These are phyloP conservation scores for Penicillium fuscoglaucum DNA, from an alignment of 2,329 filamentous ascomycete species.

Conservation along the genomic window DNA sequence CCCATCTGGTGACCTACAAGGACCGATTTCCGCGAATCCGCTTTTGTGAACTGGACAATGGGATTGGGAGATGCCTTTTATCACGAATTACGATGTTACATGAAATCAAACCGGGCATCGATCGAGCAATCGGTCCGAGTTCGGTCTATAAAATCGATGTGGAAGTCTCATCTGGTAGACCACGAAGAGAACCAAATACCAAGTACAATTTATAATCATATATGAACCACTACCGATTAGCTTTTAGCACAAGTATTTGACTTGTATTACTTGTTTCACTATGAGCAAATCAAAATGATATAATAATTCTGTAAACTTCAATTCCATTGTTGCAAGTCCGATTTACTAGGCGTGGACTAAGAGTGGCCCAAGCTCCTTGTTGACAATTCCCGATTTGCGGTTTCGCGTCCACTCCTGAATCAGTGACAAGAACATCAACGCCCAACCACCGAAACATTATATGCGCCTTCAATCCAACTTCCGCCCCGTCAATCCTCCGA, in stretches of 20 bases:
- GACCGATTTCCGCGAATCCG: not conserved
- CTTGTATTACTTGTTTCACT: not conserved
- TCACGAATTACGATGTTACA: not conserved
- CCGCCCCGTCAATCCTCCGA: conserved; percentile 12
- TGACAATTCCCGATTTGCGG: conserved; percentile 34
- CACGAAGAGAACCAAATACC: not conserved
- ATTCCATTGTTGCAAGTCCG: not conserved
- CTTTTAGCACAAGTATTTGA: not conserved
- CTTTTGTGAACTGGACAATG: not conserved
- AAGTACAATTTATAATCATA: not conserved
- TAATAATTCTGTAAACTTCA: not conserved
- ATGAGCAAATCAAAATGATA: not conserved
- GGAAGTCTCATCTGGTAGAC: not conserved
- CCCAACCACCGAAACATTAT: conserved; percentile 13
- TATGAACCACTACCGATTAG: not conserved
- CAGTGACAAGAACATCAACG: conserved; percentile 14
- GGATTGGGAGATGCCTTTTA: not conserved
- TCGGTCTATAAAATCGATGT: not conserved
- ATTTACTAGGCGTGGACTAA: conserved; percentile 8
- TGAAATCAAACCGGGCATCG: not conserved
- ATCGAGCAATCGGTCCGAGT: not conserved
- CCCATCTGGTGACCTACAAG: not conserved
- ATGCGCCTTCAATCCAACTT: conserved; percentile 14
- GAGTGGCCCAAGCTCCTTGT: conserved; percentile 44
- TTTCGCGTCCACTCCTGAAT: conserved; percentile 21